A percentile compares a stretch with the other conserved stretches of the same genome.
phyloP scores from a whole-genome alignment of 148 eudicot species.

The Bassia scoparia region DNA sequence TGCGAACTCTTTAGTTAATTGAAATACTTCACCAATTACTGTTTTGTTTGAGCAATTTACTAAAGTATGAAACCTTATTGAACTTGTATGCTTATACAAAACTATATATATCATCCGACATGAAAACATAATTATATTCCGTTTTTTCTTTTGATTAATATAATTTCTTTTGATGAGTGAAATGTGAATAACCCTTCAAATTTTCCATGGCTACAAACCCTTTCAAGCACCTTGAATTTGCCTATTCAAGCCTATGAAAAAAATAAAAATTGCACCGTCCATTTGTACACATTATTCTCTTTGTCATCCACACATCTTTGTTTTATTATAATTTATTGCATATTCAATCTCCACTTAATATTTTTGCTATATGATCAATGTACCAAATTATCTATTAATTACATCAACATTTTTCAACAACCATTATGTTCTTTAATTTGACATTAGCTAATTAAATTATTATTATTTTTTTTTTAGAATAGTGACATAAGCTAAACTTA shows the following conservation, averaged over 20 bases:
- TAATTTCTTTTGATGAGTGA: background rate
- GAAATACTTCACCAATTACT: too few relatives aligned
- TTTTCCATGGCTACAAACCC: constrained; percentile 3
- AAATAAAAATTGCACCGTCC: constrained; percentile 20
- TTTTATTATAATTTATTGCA: background rate
- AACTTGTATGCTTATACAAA: too few relatives aligned
- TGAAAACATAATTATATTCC: background rate
- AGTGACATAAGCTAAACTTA: too few relatives aligned
- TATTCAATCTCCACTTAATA: constrained; percentile 4
- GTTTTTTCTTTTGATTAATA: too few relatives aligned
- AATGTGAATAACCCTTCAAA: constrained; percentile 7
- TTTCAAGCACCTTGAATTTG: background rate
- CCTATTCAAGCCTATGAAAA: background rate
- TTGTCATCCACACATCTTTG: constrained; percentile 14
- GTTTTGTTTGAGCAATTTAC: too few relatives aligned
- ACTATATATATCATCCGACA: too few relatives aligned
- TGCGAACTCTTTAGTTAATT: too few relatives aligned
- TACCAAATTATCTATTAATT: background rate
- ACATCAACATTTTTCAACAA: background rate
- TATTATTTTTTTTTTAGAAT: too few relatives aligned
- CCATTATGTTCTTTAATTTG: background rate
- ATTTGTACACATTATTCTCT: constrained; percentile 20
- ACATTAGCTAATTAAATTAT: too few relatives aligned
- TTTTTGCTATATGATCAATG: background rate
- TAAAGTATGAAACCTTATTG: too few relatives aligned